These are phyloP conservation scores for Phytophthora europaea DNA, from an alignment of 352 stramenopile genomes.

Conservation along the genomic window DNA sequence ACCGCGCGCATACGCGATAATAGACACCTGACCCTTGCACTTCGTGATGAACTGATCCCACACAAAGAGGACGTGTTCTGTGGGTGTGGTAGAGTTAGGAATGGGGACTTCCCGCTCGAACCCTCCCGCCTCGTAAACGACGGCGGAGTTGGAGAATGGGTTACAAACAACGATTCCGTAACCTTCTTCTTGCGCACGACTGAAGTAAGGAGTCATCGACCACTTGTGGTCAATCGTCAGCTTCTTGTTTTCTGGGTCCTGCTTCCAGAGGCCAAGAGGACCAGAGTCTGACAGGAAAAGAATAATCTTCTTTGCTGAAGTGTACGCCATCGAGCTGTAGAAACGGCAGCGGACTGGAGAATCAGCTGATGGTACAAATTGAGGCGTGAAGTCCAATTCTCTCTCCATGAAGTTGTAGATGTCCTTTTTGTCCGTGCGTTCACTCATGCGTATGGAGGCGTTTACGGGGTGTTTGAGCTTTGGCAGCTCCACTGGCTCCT, in stretches of 20 bases:
- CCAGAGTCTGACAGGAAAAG: slow-evolving; percentile 90
- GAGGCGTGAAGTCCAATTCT: slow-evolving; percentile 84
- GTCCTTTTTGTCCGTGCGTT: slow-evolving; percentile 77
- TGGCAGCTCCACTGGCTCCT: slow-evolving; percentile 58
- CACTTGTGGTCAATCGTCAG: slow-evolving; percentile 86
- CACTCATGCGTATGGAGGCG: slow-evolving; percentile 53
- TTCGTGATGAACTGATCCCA: slow-evolving; percentile 87
- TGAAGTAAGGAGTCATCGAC: slow-evolving; percentile 90
- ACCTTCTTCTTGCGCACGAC: slow-evolving; percentile 85
- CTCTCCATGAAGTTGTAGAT: slow-evolving; percentile 90
- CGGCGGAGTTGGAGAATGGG: slow-evolving; percentile 88
- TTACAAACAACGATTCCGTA: slow-evolving; percentile 91
- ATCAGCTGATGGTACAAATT: slow-evolving; percentile 90
- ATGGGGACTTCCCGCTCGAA: slow-evolving; percentile 90
- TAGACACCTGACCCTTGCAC: slow-evolving; percentile 87
- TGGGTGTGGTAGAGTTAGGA: slow-evolving; percentile 83
- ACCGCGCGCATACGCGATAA: slow-evolving; percentile 86
- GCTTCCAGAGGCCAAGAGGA: slow-evolving; percentile 85
- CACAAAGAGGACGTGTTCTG: slow-evolving; percentile 91
- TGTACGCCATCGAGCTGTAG: slow-evolving; percentile 91
- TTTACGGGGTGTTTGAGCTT: slow-evolving; percentile 49
- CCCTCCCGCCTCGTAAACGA: slow-evolving; percentile 90
- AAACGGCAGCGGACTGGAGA: slow-evolving; percentile 87
- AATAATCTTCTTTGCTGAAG: slow-evolving; percentile 88
- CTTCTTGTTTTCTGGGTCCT: slow-evolving; percentile 70